Evolutionary conservation across 2,329 filamentous ascomycete genomes (phyloP), one percentile per base, ranked within the genome.

Genomic region (Aspergillus fructus): DNA sequence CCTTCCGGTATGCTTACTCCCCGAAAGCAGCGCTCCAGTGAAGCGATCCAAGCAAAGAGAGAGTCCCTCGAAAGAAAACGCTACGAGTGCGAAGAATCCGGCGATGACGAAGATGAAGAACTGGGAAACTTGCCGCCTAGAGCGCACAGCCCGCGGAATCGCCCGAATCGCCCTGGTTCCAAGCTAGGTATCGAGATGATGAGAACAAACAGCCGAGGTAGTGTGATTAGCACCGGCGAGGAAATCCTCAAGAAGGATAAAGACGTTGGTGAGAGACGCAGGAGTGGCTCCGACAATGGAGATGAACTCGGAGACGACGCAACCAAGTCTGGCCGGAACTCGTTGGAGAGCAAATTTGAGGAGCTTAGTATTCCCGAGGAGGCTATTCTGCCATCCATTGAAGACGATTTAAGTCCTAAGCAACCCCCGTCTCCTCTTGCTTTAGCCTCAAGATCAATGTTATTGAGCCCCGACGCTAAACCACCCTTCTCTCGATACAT

Each of bases 121-220:
- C 81, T 96, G 5, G 92, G 90, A 7, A 80, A 81, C 64, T 69
- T 77, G 15, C 79, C 78, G 66, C 74, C 74, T 58, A 80, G 77
- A 60, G 76, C 74, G 59, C 79, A 76, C 75, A 89, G 74, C 72
- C 78, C 78, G 49, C 64, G 81, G 66, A 60, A 78, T 41, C 79
- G 83, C 39, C 79, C 76, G 15, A 79, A 81, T 39, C 81, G 90
- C 23, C 88, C 89, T 12, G 90, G 89, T 53, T 96, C 92, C 0
- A 97, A 96, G 74, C 83, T 97, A 2, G 92, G 92, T 2, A 94
- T 92, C 49, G 93, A 97, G 74, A 97, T 97, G 93, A 93, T 97
- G 91, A 87, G 93, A 48, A 96, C 93, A 19, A 96, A 96, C 72
- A 96, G 91, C 69, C 89, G 93, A 66, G 93, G 96, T 49, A 96